A percentile compares a stretch with the other conserved stretches of the same genome.
Evolutionary conservation across 1,139 yeast genomes (phyloP).

Genomic region (Protomyces arabidopsidicola): DNA sequence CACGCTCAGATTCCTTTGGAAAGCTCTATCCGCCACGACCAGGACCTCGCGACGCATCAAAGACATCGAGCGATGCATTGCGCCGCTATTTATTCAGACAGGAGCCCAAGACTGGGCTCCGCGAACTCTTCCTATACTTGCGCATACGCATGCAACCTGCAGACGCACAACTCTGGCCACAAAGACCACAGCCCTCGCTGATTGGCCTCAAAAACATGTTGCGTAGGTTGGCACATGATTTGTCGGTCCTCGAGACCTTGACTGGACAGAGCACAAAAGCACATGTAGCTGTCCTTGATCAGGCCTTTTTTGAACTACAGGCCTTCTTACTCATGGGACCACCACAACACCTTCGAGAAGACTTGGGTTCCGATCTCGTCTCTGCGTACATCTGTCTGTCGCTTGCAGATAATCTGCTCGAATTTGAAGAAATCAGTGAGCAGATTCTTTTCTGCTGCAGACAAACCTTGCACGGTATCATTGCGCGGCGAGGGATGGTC

Average conservation of each 20-base stretch:
- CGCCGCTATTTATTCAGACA: conserved; percentile 5
- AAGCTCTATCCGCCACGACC: not conserved
- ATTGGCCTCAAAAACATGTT: conserved; percentile 20
- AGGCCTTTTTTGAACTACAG: conserved; percentile 15
- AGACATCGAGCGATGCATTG: not conserved
- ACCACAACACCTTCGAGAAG: conserved; percentile 7
- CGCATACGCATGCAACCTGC: conserved; percentile 1
- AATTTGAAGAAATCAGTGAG: not conserved
- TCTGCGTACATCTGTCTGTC: conserved; percentile 7
- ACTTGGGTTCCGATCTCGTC: conserved; percentile 13
- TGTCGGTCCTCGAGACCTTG: conserved; percentile 2
- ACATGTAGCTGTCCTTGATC: conserved; percentile 2
- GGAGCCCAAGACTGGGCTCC: conserved; percentile 11
- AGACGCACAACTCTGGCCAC: conserved; percentile 18
- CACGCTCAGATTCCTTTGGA: not conserved
- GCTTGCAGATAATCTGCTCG: conserved; percentile 1
- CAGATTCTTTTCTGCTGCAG: conserved; percentile 8
- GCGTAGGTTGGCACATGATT: conserved; percentile 9
- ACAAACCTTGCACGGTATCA: not conserved
- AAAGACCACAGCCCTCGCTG: conserved; percentile 9
- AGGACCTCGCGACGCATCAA: not conserved
- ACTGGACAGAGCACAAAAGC: conserved; percentile 1
- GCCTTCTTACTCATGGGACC: conserved; percentile 7
- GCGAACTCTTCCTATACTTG: conserved; percentile 10
- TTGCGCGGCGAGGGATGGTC: not conserved